Conservation (phyloP, 176 grass and related monocot genomes). For the Guadua angustifolia region DNA sequence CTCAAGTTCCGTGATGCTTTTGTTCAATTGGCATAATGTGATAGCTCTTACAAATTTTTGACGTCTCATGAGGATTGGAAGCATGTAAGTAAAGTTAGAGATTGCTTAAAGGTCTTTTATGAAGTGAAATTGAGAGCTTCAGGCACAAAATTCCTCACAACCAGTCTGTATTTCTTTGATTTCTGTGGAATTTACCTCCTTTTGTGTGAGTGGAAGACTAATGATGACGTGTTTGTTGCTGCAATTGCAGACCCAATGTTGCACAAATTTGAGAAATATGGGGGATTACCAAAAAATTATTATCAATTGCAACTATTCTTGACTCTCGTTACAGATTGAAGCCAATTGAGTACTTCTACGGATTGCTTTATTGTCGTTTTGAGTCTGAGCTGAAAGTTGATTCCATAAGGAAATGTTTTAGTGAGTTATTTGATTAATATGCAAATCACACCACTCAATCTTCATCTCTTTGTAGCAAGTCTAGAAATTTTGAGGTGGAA, state of each 20-base stretch:
- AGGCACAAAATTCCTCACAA: conserved; percentile 13
- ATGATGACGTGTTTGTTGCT: background rate
- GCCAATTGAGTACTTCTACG: conserved; percentile 43
- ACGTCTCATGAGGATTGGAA: conserved; percentile 39
- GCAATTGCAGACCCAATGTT: conserved; percentile 41
- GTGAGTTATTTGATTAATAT: background rate
- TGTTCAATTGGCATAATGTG: background rate
- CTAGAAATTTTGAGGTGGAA: background rate
- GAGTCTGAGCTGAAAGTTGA: background rate
- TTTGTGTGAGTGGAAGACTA: conserved; percentile 3
- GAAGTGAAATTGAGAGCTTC: conserved; percentile 34
- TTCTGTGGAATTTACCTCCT: conserved; percentile 40
- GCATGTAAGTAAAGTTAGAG: conserved; percentile 14
- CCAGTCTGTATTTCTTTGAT: conserved; percentile 45
- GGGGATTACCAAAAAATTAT: background rate
- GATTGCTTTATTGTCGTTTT: conserved; percentile 25
- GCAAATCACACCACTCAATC: background rate
- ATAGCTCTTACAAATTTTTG: background rate
- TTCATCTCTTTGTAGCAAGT: background rate
- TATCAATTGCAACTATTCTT: conserved; percentile 42
- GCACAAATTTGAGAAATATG: conserved; percentile 47
- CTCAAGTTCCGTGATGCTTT: conserved; percentile 31
- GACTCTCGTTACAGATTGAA: conserved; percentile 52
- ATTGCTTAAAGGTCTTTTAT: conserved; percentile 42
- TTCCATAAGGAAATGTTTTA: background rate